Base-by-base conservation (phyloP, 495 filamentous ascomycete species). In the Tuber calosporum region DNA sequence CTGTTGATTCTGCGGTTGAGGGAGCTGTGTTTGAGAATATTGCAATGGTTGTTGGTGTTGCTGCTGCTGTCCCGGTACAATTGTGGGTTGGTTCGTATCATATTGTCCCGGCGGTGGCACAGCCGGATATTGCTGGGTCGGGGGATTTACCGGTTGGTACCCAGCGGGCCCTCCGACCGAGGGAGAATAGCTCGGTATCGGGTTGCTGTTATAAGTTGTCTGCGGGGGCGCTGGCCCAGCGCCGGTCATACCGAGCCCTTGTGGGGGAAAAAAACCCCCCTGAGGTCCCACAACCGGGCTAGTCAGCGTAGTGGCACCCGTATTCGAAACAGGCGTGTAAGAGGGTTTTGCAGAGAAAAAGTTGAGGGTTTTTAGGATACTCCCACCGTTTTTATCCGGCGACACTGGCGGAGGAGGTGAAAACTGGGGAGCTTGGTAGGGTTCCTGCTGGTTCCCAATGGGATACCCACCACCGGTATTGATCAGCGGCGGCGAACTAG, bases 311-410 rank as follows among this genome's bases (percentile, higher is more conserved):
- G 74, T 69, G 20, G 72, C 75, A 17, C 75, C 75, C 6, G 58
- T 48, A 13, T 70, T 58, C 13, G 53, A 15, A 34, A 36, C 37
- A 22, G 45, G 70, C 30, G 66, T 68, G 42, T 58, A 79, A 7
- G 77, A 73, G 11, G 78, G 77, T 68, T 75, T 76, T 2, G 68
- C 34, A 3, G 77, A 79, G 22, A 79, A 79, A 38, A 79, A 71
- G n/a, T 79, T 79, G 6, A 79, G 67, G 6, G 70, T 58, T 34
- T 72, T 74, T 8, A 79, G 15, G 30, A 79, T 67, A 0, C 43
- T 58, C 0, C 72, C 69, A 17, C 39, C 40, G 19, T 22, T n/a
- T 17, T 53, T 69, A 17, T 79, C 78, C 2, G 69, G 34, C 8
- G 72, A 67, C 2, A 66, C 67, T 1, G 72, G 69, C 2, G 77